phyloP scores from a whole-genome alignment of 495 filamentous ascomycete genomes.

The Lophiotrema nucula region DNA sequence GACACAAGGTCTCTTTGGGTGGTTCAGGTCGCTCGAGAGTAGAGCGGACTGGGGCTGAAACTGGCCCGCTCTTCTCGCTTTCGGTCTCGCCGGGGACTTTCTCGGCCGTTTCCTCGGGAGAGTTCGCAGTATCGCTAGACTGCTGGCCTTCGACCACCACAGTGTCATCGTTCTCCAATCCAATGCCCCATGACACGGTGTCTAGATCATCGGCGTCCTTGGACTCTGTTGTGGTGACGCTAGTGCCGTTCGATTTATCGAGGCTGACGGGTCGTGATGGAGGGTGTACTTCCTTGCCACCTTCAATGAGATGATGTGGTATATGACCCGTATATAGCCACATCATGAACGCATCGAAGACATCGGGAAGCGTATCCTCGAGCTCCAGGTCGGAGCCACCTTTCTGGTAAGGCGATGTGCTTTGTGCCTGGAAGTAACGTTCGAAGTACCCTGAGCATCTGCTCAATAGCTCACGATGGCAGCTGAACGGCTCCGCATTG shows the following conservation, averaged over 20 bases:
- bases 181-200: slow-evolving; percentile 21
- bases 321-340: slow-evolving; percentile 25
- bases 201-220: slow-evolving; percentile 22
- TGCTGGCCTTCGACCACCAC: slow-evolving; percentile 2
- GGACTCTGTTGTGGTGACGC: slow-evolving; percentile 1
- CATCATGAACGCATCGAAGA: slow-evolving; percentile 28
- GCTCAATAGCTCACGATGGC: slow-evolving; percentile 13
- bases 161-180: slow-evolving; percentile 19
- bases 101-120: slow-evolving; percentile 10
- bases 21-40: slow-evolving; percentile 10
- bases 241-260: not conserved
- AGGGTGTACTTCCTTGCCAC: slow-evolving; percentile 4
- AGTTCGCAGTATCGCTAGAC: not conserved
- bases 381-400: slow-evolving; percentile 16
- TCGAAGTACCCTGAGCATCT: slow-evolving; percentile 22
- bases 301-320: slow-evolving; percentile 27
- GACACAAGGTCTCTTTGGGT: slow-evolving; percentile 23
- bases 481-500: slow-evolving; percentile 22
- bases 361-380: slow-evolving; percentile 19
- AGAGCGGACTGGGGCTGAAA: not conserved
- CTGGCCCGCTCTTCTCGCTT: slow-evolving; percentile 19
- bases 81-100: slow-evolving; percentile 23
- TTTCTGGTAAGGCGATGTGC: slow-evolving; percentile 23
- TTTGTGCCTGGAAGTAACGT: slow-evolving; percentile 10
- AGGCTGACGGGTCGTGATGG: not conserved